phyloP scores from a whole-genome alignment of 192 early-diverging fungal species.

The Rhizoclosmatium sp. region DNA sequence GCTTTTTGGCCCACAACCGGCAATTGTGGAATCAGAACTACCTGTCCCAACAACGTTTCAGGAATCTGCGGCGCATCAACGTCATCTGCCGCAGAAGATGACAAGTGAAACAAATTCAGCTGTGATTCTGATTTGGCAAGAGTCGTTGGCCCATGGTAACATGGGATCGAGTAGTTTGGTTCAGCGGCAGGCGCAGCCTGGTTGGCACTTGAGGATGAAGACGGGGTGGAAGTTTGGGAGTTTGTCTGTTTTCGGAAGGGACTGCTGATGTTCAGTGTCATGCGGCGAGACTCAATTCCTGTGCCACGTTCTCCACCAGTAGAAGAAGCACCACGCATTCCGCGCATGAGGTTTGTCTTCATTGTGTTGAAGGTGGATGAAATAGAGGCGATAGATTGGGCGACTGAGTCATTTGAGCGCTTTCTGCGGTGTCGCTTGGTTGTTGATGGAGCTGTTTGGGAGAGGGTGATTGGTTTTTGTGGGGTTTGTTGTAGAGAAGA shows the following conservation, averaged over 20 bases:
- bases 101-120: constrained; percentile 18
- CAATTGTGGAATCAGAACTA: constrained; percentile 10
- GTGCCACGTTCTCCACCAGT: neutral
- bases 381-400: constrained; percentile 25
- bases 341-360: constrained; percentile 17
- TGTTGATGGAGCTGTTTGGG: neutral
- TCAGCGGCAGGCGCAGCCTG: constrained; percentile 17
- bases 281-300: neutral
- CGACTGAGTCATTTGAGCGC: constrained; percentile 20
- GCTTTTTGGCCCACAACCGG: constrained; percentile 8
- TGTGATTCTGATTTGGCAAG: neutral
- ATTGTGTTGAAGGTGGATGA: constrained; percentile 12
- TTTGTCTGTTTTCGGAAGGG: constrained; percentile 15
- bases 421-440: neutral
- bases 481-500: constrained; percentile 1
- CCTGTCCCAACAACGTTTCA: constrained; percentile 26
- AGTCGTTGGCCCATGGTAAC: constrained; percentile 15
- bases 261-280: constrained; percentile 21
- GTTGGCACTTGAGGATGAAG: neutral
- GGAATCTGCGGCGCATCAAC: neutral
- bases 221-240: neutral
- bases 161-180: constrained; percentile 25
- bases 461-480: constrained; percentile 21
- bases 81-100: neutral
- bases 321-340: neutral